phyloP scores from a whole-genome alignment of 2,329 filamentous ascomycete species.

The Calycina herbarum region DNA sequence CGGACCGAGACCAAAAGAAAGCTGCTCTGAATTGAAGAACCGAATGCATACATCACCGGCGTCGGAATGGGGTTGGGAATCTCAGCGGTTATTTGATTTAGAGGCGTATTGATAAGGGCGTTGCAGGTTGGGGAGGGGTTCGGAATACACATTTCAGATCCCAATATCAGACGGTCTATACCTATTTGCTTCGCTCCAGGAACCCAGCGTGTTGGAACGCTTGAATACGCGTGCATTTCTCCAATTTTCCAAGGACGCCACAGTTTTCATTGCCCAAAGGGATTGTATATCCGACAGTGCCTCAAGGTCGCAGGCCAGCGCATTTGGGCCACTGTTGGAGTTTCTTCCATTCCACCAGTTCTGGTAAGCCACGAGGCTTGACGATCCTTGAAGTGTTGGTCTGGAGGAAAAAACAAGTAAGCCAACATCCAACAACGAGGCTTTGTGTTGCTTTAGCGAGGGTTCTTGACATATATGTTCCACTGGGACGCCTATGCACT shows the following conservation, averaged over 20 bases:
- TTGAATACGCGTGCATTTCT: slow-evolving; percentile 17
- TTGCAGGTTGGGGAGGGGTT: slow-evolving; percentile 22
- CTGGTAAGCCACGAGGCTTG: slow-evolving; percentile 7
- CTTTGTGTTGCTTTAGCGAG: not conserved
- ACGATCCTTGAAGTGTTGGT: slow-evolving; percentile 9
- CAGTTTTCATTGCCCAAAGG: not conserved
- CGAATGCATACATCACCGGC: slow-evolving; percentile 24
- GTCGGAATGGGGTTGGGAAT: slow-evolving; percentile 24
- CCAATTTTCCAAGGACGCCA: slow-evolving; percentile 2
- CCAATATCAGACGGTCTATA: slow-evolving; percentile 25
- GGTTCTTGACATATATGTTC: slow-evolving; percentile 4
- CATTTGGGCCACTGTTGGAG: not conserved
- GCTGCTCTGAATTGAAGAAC: slow-evolving; percentile 33
- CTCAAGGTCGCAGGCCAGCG: slow-evolving; percentile 6
- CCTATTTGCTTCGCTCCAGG: slow-evolving; percentile 7
- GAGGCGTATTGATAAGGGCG: slow-evolving; percentile 29
- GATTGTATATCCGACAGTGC: slow-evolving; percentile 6
- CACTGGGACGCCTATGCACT: slow-evolving; percentile 31
- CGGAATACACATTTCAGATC: slow-evolving; percentile 18
- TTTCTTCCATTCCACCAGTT: slow-evolving; percentile 14
- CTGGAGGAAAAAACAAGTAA: not conserved
- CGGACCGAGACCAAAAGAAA: slow-evolving; percentile 47
- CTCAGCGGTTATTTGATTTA: slow-evolving; percentile 19
- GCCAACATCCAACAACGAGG: slow-evolving; percentile 11
- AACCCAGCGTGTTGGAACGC: slow-evolving; percentile 22